Evolutionary conservation across 2,329 filamentous ascomycete species (phyloP).

Genomic region (Erysiphe pisi): DNA sequence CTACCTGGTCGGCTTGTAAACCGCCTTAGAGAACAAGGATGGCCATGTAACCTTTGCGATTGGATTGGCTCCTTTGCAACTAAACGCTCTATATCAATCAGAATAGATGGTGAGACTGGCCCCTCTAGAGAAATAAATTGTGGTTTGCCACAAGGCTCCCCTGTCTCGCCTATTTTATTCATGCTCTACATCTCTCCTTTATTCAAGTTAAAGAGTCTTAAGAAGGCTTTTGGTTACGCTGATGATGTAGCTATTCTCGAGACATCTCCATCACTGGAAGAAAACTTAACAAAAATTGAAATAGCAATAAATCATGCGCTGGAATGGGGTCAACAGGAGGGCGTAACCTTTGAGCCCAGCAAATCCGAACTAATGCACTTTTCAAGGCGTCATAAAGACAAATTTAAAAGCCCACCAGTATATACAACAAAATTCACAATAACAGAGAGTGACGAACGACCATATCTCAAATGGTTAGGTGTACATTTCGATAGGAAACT

Average conservation of each 20-base stretch:
- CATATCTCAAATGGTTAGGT: conserved; percentile 1
- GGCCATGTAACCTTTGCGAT: background rate
- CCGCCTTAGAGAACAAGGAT: conserved; percentile 3
- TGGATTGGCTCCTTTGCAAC: conserved; percentile 10
- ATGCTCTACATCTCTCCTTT: too few species aligned
- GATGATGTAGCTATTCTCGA: too few species aligned
- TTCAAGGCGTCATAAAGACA: background rate
- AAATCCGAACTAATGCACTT: background rate
- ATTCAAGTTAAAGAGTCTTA: too few species aligned
- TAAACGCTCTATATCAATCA: background rate
- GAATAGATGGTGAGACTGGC: too few species aligned
- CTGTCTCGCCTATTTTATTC: too few species aligned
- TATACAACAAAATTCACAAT: background rate
- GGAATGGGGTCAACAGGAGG: background rate
- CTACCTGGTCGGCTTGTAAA: background rate
- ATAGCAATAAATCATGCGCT: too few species aligned
- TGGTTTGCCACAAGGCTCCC: too few species aligned
- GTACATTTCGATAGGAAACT: background rate
- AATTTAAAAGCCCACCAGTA: background rate
- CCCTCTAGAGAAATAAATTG: too few species aligned
- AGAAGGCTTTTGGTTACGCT: too few species aligned
- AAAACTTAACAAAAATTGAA: too few species aligned
- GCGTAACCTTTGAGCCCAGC: background rate
- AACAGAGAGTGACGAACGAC: background rate
- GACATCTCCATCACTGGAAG: too few species aligned